Percentiles rank a stretch among this genome's conserved stretches.
These are phyloP conservation scores for Quercus mongolica DNA, from an alignment of 306 rosid genomes.

Conservation along the genomic window DNA sequence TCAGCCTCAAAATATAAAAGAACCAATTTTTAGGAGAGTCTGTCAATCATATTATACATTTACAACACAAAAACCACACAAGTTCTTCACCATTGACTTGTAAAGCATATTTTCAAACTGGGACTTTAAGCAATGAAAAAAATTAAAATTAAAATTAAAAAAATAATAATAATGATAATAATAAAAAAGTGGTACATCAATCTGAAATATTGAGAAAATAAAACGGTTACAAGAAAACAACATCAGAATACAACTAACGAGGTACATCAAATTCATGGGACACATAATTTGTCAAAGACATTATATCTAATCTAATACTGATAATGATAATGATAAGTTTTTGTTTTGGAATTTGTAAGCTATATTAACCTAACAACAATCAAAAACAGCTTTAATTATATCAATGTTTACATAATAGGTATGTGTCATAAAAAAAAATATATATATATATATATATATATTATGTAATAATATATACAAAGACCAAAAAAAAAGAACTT, in stretches of 20 bases:
- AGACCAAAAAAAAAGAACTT: no score
- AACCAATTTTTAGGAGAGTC: not conserved
- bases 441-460: no score
- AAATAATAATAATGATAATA: not conserved
- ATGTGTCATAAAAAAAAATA: no score
- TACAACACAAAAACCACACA: not conserved
- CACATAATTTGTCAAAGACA: not conserved
- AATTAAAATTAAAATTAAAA: no score
- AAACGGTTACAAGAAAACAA: not conserved
- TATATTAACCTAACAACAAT: not conserved
- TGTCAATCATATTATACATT: not conserved
- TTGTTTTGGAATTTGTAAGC: not conserved
- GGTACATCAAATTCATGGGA: not conserved
- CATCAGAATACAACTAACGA: not conserved
- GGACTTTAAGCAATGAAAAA: not conserved
- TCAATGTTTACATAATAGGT: no score
- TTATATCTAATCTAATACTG: not conserved
- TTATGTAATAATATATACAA: no score
- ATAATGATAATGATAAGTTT: not conserved
- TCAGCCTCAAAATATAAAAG: conserved; percentile 14
- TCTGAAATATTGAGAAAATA: not conserved
- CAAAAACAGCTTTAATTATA: not conserved
- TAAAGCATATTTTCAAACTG: not conserved
- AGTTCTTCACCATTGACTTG: not conserved
- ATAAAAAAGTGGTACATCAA: not conserved